Evolutionary conservation across 2,329 filamentous ascomycete genomes (phyloP), one percentile per base, ranked within the genome.

Genomic region (Sordariomycetes sp.): DNA sequence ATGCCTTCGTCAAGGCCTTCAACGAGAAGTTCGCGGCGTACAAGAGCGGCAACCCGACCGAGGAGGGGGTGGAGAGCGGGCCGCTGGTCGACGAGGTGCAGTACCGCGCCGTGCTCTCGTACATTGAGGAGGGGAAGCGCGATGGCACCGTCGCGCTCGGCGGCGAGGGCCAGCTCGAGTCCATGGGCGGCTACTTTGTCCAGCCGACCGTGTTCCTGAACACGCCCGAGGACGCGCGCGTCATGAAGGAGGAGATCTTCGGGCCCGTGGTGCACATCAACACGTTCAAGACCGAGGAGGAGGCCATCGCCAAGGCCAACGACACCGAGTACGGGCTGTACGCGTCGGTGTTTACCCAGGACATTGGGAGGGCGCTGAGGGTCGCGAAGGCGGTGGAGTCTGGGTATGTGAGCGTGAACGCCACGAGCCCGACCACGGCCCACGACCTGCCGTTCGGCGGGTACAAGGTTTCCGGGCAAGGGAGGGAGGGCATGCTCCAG

Each of bases 231-330:
- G 85, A 92, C 48, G 97, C 97, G 93, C 80, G 82, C 60, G 80
- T 97, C 64, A 86, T 89, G 5, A 77, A 77, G 1, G 93, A 97
- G 72, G 94, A 99, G 77, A 99, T 93, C 0, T 99, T 99, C 69
- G 94, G 94, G 0, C 94, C 94, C 2, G 88, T 97, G 0, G 93
- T 92, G 0, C 93, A 89, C 0, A 74, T 97, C 16, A 97, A 96
- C 77, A 81, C 85, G 55, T 99, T 97, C 69, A 82, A 89, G 54
- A 90, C 87, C 0, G 94, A 97, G 73, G 86, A 88, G 57, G 92
- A 97, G 66, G 94, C 96, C 5, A 84, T 97, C 34, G 78, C 81
- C 61, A 74, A 93, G 63, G 93, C 94, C 3, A 99, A 99, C 72
- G 72, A 76, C 48, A 79, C 89, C 1, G 86, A 93, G 57, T 92